These are phyloP conservation scores for Suhomyces guaymorum DNA, from an alignment of 1,139 yeast genomes.

Conservation along the genomic window DNA sequence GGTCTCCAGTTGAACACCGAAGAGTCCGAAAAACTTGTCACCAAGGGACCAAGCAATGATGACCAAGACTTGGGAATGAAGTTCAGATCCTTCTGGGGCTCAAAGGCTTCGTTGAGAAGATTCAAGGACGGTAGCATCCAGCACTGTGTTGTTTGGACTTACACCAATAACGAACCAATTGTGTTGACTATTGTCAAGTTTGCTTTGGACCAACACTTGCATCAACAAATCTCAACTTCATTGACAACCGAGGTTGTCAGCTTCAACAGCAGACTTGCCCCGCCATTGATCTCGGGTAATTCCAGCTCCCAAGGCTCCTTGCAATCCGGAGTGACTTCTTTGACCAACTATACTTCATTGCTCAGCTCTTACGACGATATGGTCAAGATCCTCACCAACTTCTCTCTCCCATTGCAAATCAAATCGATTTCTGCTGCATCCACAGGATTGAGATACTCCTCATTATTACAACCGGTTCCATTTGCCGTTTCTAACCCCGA, in stretches of 20 bases:
- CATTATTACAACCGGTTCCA: constrained; percentile 79
- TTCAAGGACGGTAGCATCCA: constrained; percentile 88
- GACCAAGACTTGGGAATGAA: constrained; percentile 56
- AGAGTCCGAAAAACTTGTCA: constrained; percentile 76
- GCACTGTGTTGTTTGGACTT: constrained; percentile 85
- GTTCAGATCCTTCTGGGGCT: constrained; percentile 90
- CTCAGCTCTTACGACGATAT: constrained; percentile 68
- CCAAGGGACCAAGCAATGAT: constrained; percentile 79
- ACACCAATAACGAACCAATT: constrained; percentile 61
- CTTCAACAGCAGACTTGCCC: constrained; percentile 56
- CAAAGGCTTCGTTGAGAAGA: constrained; percentile 79
- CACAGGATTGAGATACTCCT: constrained; percentile 69
- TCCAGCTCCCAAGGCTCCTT: constrained; percentile 49
- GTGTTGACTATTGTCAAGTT: constrained; percentile 66
- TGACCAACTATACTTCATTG: constrained; percentile 55
- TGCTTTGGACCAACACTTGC: constrained; percentile 63
- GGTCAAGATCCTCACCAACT: constrained; percentile 50
- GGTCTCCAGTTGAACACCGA: constrained; percentile 73
- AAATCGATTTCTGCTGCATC: constrained; percentile 75
- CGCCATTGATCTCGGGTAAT: constrained; percentile 41
- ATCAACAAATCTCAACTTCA: constrained; percentile 44
- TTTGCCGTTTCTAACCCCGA: constrained; percentile 77
- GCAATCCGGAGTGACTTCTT: constrained; percentile 53
- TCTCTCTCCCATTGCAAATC: constrained; percentile 71
- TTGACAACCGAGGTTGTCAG: constrained; percentile 42